Conservation (phyloP, 345 rosid species). For the Brassica carinata region DNA sequence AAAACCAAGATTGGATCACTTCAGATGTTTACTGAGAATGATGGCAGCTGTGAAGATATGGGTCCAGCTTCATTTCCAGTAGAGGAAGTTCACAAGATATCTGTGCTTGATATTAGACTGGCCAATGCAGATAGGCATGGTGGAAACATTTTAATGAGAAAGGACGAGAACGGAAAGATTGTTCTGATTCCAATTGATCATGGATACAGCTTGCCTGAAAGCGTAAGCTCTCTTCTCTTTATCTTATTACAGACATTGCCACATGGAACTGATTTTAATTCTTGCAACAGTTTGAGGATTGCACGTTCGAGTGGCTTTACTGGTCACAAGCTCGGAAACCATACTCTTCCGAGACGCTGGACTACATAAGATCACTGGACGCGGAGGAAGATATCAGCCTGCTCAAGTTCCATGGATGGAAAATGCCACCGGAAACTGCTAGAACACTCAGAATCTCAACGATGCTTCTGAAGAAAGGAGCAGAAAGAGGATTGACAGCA, state of each 20-base stretch:
- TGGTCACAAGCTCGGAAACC: slow-evolving; percentile 86
- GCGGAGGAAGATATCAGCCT: slow-evolving; percentile 72
- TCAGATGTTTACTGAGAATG: slow-evolving; percentile 75
- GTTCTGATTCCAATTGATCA: slow-evolving; percentile 82
- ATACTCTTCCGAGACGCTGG: slow-evolving; percentile 54
- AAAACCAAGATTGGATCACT: slow-evolving; percentile 71
- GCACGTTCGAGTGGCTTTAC: slow-evolving; percentile 91
- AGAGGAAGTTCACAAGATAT: slow-evolving; percentile 84
- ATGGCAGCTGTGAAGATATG: slow-evolving; percentile 88
- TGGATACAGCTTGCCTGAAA: slow-evolving; percentile 90
- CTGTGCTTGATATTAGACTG: slow-evolving; percentile 83
- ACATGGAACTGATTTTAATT: neutral
- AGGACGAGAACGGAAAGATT: slow-evolving; percentile 50
- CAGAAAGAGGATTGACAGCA: slow-evolving; percentile 69
- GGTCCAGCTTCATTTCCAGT: slow-evolving; percentile 75
- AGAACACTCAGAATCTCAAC: slow-evolving; percentile 67
- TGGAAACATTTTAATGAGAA: slow-evolving; percentile 72
- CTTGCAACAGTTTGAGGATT: slow-evolving; percentile 76
- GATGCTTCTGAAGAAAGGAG: slow-evolving; percentile 90
- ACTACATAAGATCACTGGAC: slow-evolving; percentile 68
- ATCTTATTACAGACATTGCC: neutral
- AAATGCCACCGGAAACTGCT: slow-evolving; percentile 55
- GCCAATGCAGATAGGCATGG: slow-evolving; percentile 92
- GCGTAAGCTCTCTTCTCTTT: slow-evolving; percentile 44
- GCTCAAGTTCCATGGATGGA: slow-evolving; percentile 77